Percentiles rank a stretch among this genome's conserved stretches.
phyloP scores from a whole-genome alignment of 345 rosid genomes.

The Syzygium aqueum region DNA sequence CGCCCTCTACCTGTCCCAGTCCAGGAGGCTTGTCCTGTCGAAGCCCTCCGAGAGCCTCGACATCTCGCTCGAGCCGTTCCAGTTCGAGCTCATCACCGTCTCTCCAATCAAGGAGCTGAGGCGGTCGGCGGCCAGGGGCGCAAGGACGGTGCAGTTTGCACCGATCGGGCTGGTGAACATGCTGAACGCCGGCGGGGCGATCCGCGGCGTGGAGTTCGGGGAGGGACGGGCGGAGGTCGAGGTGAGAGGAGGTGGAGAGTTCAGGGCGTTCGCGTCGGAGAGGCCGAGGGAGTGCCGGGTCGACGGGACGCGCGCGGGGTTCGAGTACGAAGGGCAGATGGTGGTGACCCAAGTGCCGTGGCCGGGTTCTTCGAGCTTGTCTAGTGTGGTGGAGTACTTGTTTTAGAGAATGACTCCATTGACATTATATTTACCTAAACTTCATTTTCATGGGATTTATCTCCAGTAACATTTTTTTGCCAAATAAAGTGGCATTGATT shows the following conservation, averaged over 20 bases:
- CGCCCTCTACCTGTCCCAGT: constrained; percentile 59
- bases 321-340: constrained; percentile 45
- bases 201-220: constrained; percentile 33
- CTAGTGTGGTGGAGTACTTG: constrained; percentile 34
- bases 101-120: constrained; percentile 44
- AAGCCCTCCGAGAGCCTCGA: constrained; percentile 37
- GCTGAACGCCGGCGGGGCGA: constrained; percentile 89
- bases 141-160: constrained; percentile 29
- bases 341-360: constrained; percentile 54
- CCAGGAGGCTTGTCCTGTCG: constrained; percentile 62
- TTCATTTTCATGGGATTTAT: background rate
- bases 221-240: constrained; percentile 24
- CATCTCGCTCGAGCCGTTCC: constrained; percentile 65
- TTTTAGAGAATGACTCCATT: constrained; percentile 16
- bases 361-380: constrained; percentile 34
- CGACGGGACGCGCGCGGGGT: constrained; percentile 47
- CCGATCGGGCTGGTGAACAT: constrained; percentile 79
- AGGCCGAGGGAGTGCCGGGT: constrained; percentile 56
- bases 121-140: constrained; percentile 18
- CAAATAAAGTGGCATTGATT: background rate
- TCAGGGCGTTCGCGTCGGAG: constrained; percentile 57
- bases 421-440: background rate
- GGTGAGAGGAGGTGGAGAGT: constrained; percentile 67
- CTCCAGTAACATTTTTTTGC: background rate
- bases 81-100: constrained; percentile 73